Base-by-base conservation (phyloP, 495 filamentous ascomycete species). In the Bacidia rubella region DNA sequence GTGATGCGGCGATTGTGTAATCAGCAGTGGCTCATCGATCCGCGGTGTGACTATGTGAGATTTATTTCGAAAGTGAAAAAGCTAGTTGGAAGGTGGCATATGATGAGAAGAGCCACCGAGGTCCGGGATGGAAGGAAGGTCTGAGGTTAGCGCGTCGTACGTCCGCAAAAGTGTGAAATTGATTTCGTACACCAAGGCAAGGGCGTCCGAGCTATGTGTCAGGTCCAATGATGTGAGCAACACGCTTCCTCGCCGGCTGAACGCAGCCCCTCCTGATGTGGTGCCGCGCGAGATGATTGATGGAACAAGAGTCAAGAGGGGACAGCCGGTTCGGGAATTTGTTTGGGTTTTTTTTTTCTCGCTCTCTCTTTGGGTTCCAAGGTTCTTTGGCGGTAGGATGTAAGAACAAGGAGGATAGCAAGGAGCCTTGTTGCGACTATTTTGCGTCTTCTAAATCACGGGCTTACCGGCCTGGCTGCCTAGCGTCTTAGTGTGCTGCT, bases 121-220 rank as follows among this genome's bases (percentile, higher is more conserved):
- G 48, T 2, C 47, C 29, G 53, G 44, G 35, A 54, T 54, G 29
- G 29, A 15, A 5, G n/a, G 5, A 35, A 15, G 29, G 29, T 35
- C 29, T 35, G 29, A 35, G 29, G 29, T 35, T 35, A 35, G 29
- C 15, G 29, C 29, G 29, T 35, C 29, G 29, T 35, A 35, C 29
- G 29, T 35, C 5, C 29, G 29, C 29, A 15, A 7, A 7, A 7
- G 29, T 35, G 29, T 35, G 29, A 15, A n/a, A 35, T 35, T 35
- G 29, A 35, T 35, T 35, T 35, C 29, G 29, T 35, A 35, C 29
- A 55, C 49, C 42, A 52, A 59, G 44, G 53, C 53, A 59, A 56
- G 49, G 53, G 45, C 38, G 46, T 45, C 51, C 50, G 57, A 57
- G 51, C 45, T 53, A 53, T 54, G 55, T 60, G 57, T 60, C 54